phyloP scores from a whole-genome alignment of 495 filamentous ascomycete genomes.

The Neurospora africana region DNA sequence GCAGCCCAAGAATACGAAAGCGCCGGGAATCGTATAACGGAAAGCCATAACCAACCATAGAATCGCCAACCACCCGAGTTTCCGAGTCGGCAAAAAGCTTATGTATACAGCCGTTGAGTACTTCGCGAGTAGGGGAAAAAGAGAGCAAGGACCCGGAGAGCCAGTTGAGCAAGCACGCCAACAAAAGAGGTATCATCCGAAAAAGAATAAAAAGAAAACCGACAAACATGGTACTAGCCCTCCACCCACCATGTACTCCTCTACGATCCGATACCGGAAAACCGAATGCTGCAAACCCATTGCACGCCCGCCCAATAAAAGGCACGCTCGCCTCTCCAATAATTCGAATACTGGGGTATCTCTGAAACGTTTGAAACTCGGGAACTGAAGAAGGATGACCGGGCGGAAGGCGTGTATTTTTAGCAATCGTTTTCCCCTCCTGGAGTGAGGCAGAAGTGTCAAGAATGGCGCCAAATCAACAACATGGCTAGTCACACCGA shows the following conservation, averaged over 20 bases:
- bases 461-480: background rate
- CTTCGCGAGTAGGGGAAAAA: background rate
- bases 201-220: background rate
- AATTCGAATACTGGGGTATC: conserved; percentile 11
- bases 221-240: background rate
- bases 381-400: conserved; percentile 11
- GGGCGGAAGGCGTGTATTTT: background rate
- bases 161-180: background rate
- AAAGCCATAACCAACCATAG: background rate
- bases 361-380: conserved; percentile 12
- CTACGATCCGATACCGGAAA: conserved; percentile 13
- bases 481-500: background rate
- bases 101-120: background rate
- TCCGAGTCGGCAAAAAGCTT: background rate
- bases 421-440: background rate
- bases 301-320: conserved; percentile 8
- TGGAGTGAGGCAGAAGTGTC: background rate
- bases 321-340: conserved; percentile 16
- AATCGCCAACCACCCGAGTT: background rate
- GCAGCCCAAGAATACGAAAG: background rate
- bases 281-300: conserved; percentile 11
- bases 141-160: background rate
- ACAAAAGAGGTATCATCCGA: conserved; percentile 11
- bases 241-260: conserved; percentile 18
- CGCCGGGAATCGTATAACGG: background rate